Evolutionary conservation across 768 basidiomycete genomes (phyloP).

Genomic region (Leccinellum rugosiceps): DNA sequence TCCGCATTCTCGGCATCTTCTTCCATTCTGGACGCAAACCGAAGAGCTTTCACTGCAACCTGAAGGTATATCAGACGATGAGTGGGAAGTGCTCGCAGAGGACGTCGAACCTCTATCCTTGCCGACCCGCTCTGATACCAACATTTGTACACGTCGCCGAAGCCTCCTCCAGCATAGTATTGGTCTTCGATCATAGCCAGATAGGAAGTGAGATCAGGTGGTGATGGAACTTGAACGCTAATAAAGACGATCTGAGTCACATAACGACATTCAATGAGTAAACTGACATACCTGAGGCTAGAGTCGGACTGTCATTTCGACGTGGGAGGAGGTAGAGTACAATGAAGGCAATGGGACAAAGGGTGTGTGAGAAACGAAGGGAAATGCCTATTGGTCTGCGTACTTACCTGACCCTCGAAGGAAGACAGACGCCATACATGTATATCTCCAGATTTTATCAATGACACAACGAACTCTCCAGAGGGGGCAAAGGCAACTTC

Average conservation of each 20-base stretch:
- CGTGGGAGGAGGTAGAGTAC: too few species aligned
- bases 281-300: not conserved
- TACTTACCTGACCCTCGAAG: too few species aligned
- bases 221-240: not conserved
- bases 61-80: not conserved
- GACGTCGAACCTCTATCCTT: not conserved
- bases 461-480: not conserved
- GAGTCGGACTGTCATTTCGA: too few species aligned
- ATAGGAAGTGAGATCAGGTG: not conserved
- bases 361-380: too few species aligned
- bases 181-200: not conserved
- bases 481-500: not conserved
- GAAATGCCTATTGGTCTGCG: too few species aligned
- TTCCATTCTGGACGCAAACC: not conserved
- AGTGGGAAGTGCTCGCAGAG: not conserved
- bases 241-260: not conserved
- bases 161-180: not conserved
- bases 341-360: too few species aligned
- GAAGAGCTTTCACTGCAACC: not conserved
- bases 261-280: not conserved
- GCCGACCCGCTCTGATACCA: not conserved
- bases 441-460: not conserved
- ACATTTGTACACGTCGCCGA: not conserved
- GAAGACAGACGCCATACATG: not conserved
- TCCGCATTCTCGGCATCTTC: not conserved